Evolutionary conservation across 1,284 basidiomycete species (phyloP).

Genomic region (Heterobasidion irregulare): DNA sequence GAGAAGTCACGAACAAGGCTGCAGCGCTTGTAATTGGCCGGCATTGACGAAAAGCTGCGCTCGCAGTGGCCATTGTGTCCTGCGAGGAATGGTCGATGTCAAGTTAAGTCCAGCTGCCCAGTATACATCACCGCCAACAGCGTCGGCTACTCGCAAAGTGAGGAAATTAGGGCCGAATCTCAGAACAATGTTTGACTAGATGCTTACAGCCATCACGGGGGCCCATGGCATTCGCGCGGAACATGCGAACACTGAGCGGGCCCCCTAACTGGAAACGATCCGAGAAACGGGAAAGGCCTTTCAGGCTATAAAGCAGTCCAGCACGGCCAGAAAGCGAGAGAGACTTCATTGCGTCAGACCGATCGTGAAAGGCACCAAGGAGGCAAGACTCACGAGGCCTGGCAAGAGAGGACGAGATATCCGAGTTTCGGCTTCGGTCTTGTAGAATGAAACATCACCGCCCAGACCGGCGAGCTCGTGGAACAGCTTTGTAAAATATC

Average conservation of each 20-base stretch:
- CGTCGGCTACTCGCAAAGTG: constrained; percentile 43
- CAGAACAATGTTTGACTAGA: background rate
- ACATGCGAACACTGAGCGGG: constrained; percentile 83
- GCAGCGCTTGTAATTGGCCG: constrained; percentile 69
- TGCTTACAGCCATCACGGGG: constrained; percentile 68
- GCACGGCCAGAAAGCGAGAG: constrained; percentile 55
- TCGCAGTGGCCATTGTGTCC: constrained; percentile 85
- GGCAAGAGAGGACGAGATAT: constrained; percentile 50
- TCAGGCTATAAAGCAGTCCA: constrained; percentile 55
- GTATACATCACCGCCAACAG: constrained; percentile 83
- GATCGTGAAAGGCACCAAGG: background rate
- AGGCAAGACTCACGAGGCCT: constrained; percentile 39
- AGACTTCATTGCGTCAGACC: constrained; percentile 30
- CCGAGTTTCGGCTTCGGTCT: constrained; percentile 64
- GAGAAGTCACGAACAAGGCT: constrained; percentile 38
- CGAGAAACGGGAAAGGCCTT: constrained; percentile 46
- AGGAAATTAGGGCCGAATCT: background rate
- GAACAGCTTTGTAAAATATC: constrained; percentile 52
- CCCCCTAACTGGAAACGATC: constrained; percentile 95
- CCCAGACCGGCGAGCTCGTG: constrained; percentile 78
- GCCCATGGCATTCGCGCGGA: constrained; percentile 81
- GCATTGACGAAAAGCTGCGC: constrained; percentile 82
- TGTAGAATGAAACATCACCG: constrained; percentile 67
- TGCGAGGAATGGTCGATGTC: constrained; percentile 72
- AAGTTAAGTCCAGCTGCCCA: constrained; percentile 82